Conservation (phyloP, 2,329 filamentous ascomycete species). For the Cordyceps pruinosa region DNA sequence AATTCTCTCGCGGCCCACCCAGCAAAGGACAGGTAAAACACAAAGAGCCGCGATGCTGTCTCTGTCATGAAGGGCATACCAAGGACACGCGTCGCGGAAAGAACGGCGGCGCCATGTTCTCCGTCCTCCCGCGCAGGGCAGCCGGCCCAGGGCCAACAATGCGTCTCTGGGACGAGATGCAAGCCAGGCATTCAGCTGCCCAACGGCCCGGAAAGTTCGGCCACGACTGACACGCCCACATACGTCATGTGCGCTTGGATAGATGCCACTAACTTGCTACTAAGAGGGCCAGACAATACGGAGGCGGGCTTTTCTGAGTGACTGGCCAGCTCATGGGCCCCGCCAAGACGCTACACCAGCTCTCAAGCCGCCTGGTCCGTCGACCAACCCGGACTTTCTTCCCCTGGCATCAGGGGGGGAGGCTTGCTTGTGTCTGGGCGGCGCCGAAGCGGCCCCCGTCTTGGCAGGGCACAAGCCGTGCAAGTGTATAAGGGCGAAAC, state of each 20-base stretch:
- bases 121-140: neutral
- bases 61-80: neutral
- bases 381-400: neutral
- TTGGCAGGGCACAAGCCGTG: neutral
- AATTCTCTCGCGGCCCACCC: neutral
- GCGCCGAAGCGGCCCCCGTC: constrained; percentile 5
- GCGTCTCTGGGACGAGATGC: neutral
- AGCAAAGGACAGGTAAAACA: neutral
- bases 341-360: constrained; percentile 8
- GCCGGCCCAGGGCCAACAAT: neutral
- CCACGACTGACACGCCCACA: neutral
- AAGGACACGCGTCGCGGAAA: neutral
- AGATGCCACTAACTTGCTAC: neutral
- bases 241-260: constrained; percentile 1
- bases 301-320: neutral
- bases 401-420: neutral
- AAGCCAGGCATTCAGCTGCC: neutral
- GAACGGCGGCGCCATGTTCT: neutral
- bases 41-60: neutral
- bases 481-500: constrained; percentile 1
- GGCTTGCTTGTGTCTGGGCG: neutral
- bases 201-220: constrained; percentile 2
- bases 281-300: neutral
- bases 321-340: constrained; percentile 4
- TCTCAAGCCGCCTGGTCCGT: constrained; percentile 1